Conservation (phyloP, 495 filamentous ascomycete species). For the Xylaria curta region DNA sequence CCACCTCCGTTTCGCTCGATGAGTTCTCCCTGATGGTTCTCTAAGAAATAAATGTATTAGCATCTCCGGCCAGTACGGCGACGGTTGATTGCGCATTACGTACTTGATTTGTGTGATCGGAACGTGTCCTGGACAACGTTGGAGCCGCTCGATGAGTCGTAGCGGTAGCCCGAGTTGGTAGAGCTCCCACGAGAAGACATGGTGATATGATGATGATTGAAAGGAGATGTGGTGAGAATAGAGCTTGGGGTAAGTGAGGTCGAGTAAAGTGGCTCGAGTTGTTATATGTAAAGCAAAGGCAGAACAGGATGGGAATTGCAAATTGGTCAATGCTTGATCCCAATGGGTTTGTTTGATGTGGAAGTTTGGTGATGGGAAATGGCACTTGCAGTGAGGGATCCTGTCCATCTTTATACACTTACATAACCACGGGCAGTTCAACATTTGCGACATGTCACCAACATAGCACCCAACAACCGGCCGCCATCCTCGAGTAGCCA, state of each 20-base stretch:
- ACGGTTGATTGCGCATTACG: background rate
- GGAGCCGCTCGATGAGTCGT: background rate
- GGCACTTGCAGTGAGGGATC: background rate
- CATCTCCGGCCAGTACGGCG: background rate
- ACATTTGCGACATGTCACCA: background rate
- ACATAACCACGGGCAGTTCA: background rate
- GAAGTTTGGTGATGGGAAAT: background rate
- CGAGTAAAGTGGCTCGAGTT: background rate
- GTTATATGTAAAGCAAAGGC: background rate
- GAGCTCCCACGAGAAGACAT: slow-evolving; percentile 20
- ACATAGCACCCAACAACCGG: background rate
- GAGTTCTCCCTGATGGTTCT: slow-evolving; percentile 2
- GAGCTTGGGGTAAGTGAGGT: background rate
- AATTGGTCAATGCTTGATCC: background rate
- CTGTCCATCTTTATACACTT: background rate
- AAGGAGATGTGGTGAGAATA: background rate
- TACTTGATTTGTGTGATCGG: slow-evolving; percentile 16
- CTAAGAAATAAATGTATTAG: slow-evolving; percentile 13
- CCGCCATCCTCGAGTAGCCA: background rate
- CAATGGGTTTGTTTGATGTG: background rate
- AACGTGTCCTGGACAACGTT: background rate
- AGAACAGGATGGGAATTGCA: background rate
- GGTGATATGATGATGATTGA: background rate
- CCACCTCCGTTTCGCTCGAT: background rate
- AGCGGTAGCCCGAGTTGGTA: too few species aligned